A percentile compares a stretch with the other conserved stretches of the same genome.
phyloP scores from a whole-genome alignment of 2,329 filamentous ascomycete species.

The Diaporthe citriasiana region DNA sequence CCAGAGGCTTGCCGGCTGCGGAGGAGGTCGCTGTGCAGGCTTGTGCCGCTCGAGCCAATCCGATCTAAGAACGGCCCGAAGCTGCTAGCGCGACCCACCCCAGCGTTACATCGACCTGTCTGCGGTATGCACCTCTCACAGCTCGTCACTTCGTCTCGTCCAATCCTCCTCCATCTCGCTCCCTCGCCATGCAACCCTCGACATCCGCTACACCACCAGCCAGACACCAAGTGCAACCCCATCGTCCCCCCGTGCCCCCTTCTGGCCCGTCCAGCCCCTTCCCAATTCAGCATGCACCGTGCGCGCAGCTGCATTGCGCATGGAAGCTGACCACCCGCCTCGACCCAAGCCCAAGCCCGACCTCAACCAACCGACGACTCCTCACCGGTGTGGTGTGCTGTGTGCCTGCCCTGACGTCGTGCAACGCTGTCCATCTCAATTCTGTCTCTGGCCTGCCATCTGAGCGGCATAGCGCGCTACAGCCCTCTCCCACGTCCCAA shows the following conservation, averaged over 20 bases:
- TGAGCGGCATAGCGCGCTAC: slow-evolving; percentile 21
- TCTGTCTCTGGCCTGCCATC: slow-evolving; percentile 12
- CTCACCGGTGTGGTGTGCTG: slow-evolving; percentile 35
- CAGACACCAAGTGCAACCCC: slow-evolving; percentile 32
- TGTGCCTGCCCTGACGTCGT: slow-evolving; percentile 26
- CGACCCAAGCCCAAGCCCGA: slow-evolving; percentile 28
- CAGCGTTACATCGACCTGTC: slow-evolving; percentile 34
- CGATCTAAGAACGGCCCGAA: slow-evolving; percentile 40
- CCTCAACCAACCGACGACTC: slow-evolving; percentile 27
- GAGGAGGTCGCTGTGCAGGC: slow-evolving; percentile 33
- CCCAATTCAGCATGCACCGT: slow-evolving; percentile 33
- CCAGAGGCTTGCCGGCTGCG: slow-evolving; percentile 28
- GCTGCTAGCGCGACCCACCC: slow-evolving; percentile 34
- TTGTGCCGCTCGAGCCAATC: slow-evolving; percentile 38
- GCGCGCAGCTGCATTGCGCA: slow-evolving; percentile 25
- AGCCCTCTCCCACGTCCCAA: slow-evolving; percentile 32
- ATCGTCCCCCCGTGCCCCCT: background rate
- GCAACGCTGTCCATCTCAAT: slow-evolving; percentile 18
- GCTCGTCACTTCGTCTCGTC: slow-evolving; percentile 39
- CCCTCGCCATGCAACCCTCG: slow-evolving; percentile 30
- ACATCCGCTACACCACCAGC: slow-evolving; percentile 30
- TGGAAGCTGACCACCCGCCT: slow-evolving; percentile 28
- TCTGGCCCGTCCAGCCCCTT: slow-evolving; percentile 30
- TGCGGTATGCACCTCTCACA: slow-evolving; percentile 32
- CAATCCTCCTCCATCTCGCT: slow-evolving; percentile 35